Base-by-base conservation (phyloP, 1,284 basidiomycete species). In the Malassezia slooffiae region DNA sequence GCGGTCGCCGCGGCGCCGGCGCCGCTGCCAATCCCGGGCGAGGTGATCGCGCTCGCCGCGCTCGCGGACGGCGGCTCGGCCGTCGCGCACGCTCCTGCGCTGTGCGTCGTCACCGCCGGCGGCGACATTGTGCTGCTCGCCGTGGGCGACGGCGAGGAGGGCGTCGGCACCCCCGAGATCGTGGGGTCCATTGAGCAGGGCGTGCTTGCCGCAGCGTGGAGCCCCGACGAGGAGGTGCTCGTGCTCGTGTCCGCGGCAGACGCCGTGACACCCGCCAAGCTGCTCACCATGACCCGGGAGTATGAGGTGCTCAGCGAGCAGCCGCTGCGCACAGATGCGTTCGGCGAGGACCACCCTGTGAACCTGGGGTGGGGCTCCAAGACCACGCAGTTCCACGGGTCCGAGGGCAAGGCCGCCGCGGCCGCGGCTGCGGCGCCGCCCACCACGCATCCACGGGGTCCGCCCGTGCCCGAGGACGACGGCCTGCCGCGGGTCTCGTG, bases 351-450 rank as follows among this genome's bases (percentile, higher is more conserved):
- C 67, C 79, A 80, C 29, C 86, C 85, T 5, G 86, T 95, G 60
- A 86, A 90, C 57, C 85, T 96, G 42, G 93, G 93, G 8, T 99
- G 93, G 93, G 93, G 93, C 22, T 86, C 85, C 4, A 93, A 91
- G 64, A 77, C 84, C 60, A 97, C 93, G 0, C 93, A 99, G 67
- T 99, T 99, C 68, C 90, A 96, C 59, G 93, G 93, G 11, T 90
- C 88, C 0, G 75, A 89, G 4, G 93, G 93, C 22, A 97, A 96
- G 70, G 74, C 79, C 8, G 85, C 85, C 4, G 85, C 86, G 0
- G 60, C 70, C 19, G 60, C 72, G 1, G 61, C 70, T 2, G 77
- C 79, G 48, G 75, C 76, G 1, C 70, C 77, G 0, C 67, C 75
- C 19, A 70, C 42, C 34, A 41, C 46, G 26, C 56, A 57, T 29